Base-by-base conservation (phyloP, 345 rosid genomes). In the Streptanthus diversifolius region DNA sequence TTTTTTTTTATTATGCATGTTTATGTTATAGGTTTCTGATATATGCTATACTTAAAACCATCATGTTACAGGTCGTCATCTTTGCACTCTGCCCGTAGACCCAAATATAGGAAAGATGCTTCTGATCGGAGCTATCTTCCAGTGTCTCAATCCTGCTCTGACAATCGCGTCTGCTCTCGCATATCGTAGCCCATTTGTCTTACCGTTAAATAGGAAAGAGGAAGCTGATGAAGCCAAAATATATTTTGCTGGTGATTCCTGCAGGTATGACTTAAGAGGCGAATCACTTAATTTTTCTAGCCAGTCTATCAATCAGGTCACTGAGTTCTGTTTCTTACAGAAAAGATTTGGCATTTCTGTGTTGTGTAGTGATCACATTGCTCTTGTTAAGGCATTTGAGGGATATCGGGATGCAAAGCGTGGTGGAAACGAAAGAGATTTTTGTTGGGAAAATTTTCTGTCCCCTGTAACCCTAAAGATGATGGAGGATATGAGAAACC, bases 101-200 rank as follows among this genome's bases (percentile, higher is more conserved):
- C 97, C 98, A 58, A 93, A 87, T 73, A 88, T 93, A 11, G 98
- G 98, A 71, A 93, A 93, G 80, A 88, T 93, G 96, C 98, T 93
- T 84, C 84, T 91, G 45, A 91, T 91, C 77, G 98, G 97, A 41
- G 91, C 93, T 71, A 77, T 93, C 72, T 93, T 91, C 76, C 96
- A 91, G 71, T 93, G 97, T 83, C 85, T 93, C 57, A 83, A 85
- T 82, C 98, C 98, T 52, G 95, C 97, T 64, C 81, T 91, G 79
- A 93, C 97, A 80, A 93, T 93, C 66, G 97, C 97, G 0, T 84
- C 98, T 80, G 96, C 96, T 78, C 85, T 93, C 59, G 95, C 96
- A 2, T 79, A 93, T 80, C 97, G 96, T 41, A 79, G 88, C 73
- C 98, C 98, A 21, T 93, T 93, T 80, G 90, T 91, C 74, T 90